A percentile compares a stretch with the other conserved stretches of the same genome.
Evolutionary conservation across 805 yeast species (phyloP).

Genomic region (fission yeast (Schizosaccharomyces pombe)): ASM294v3 CU329670.1:5115501-5116000

Average conservation of each 20-base stretch:
- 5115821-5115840: neutral
- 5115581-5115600: slow-evolving; percentile 58
- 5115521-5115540: slow-evolving; percentile 14
- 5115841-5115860: neutral
- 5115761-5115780: neutral
- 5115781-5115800: slow-evolving; percentile 1
- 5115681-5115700: neutral
- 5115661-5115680: neutral
- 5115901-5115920: neutral
- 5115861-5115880: neutral
- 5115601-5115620: slow-evolving; percentile 21
- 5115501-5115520: slow-evolving; percentile 13
- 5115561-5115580: slow-evolving; percentile 33
- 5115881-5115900: neutral
- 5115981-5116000: neutral
- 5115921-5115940: neutral
- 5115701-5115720: neutral
- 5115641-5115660: neutral
- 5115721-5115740: neutral
- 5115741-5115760: neutral
- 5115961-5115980: neutral
- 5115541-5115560: slow-evolving; percentile 40
- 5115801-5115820: neutral
- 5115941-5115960: neutral
- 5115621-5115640: neutral